Evolutionary conservation across 352 stramenopile species (phyloP).

Genomic region (Thraustotheca clavata): DNA sequence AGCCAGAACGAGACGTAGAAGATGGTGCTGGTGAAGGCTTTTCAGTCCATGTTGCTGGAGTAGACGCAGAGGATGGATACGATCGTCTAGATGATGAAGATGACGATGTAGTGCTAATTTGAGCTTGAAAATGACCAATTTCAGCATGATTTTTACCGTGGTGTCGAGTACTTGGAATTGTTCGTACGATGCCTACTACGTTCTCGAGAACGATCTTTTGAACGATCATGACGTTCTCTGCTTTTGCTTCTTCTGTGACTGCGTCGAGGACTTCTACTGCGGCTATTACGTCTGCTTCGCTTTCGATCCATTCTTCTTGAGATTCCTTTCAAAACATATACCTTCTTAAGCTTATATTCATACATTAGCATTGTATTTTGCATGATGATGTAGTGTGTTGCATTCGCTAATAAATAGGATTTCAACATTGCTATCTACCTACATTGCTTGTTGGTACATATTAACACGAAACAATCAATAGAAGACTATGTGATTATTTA

Average conservation of each 20-base stretch:
- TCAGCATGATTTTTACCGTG: background rate
- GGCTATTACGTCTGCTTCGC: background rate
- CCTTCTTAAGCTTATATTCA: background rate
- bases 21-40: constrained; percentile 15
- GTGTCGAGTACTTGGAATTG: background rate
- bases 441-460: too few relatives aligned
- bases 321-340: background rate
- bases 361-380: too few relatives aligned
- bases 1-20: background rate
- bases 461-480: too few relatives aligned
- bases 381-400: too few relatives aligned
- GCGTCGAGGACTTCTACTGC: background rate
- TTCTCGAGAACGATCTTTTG: constrained; percentile 1
- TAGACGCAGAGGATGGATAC: background rate
- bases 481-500: too few relatives aligned
- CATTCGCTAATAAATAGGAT: too few relatives aligned
- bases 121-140: background rate
- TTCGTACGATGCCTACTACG: background rate
- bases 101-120: background rate
- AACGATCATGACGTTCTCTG: background rate
- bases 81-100: background rate
- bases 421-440: too few relatives aligned
- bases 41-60: constrained; percentile 15
- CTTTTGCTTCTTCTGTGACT: background rate
- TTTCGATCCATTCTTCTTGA: background rate